A percentile compares a stretch with the other conserved stretches of the same genome.
Conservation (phyloP, 208 protist genomes). For the Crithidia bombi region DNA sequence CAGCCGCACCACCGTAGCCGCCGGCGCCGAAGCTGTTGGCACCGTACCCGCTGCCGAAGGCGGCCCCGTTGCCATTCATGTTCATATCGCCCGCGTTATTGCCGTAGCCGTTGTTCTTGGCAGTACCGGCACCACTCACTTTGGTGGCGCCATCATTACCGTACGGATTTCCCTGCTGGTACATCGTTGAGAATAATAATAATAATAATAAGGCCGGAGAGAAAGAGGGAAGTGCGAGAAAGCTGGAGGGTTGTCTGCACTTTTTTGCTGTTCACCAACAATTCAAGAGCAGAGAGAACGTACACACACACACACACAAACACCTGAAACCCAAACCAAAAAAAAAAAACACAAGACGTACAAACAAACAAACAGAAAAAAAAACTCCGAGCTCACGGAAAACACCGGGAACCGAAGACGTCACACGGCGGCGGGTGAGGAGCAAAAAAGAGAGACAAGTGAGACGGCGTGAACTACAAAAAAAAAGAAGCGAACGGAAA, state of each 20-base stretch:
- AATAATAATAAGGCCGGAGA: not conserved
- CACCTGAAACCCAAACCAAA: too few relatives aligned
- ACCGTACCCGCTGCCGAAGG: constrained; percentile 27
- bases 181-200: constrained; percentile 4
- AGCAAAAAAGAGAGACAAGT: not conserved
- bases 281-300: too few relatives aligned
- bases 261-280: too few relatives aligned
- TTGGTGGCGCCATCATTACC: constrained; percentile 31
- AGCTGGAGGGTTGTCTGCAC: too few relatives aligned
- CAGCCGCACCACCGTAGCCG: constrained; percentile 26
- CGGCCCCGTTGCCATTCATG: constrained; percentile 19
- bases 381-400: constrained; percentile 1
- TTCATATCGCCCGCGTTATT: not conserved
- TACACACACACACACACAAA: too few relatives aligned
- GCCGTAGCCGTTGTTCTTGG: not conserved
- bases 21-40: constrained; percentile 24
- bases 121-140: constrained; percentile 11
- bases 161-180: constrained; percentile 21
- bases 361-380: constrained; percentile 17
- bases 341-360: not conserved
- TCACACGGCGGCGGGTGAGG: not conserved
- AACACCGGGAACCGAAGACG: not conserved
- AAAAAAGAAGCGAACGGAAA: not conserved
- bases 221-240: too few relatives aligned
- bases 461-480: not conserved